Evolutionary conservation across 192 early-diverging fungal species (phyloP).

Genomic region (Coemansia sp.): DNA sequence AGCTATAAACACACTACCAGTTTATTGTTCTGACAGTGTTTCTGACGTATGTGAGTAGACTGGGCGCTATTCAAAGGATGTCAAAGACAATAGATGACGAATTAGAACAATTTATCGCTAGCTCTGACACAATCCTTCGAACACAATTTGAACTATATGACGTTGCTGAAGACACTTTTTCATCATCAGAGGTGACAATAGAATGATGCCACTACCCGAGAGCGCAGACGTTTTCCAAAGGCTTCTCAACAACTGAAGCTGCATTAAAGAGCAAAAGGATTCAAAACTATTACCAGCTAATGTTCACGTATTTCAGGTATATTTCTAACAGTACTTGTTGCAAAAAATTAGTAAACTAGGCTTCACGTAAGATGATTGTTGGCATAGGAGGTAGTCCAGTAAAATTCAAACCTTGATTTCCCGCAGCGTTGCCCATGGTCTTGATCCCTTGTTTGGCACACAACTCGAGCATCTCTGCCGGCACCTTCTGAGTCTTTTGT

Average conservation of each 20-base stretch:
- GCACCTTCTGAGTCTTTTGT: slow-evolving; percentile 55
- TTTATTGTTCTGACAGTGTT: too few species aligned
- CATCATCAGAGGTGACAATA: too few species aligned
- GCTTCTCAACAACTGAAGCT: background rate
- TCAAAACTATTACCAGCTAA: background rate
- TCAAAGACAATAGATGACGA: too few species aligned
- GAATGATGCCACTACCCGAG: background rate
- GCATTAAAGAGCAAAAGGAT: background rate
- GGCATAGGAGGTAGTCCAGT: slow-evolving; percentile 56
- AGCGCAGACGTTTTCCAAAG: background rate
- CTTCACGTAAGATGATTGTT: background rate
- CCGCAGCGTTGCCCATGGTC: slow-evolving; percentile 70
- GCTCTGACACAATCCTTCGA: too few species aligned
- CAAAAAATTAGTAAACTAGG: background rate
- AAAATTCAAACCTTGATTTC: slow-evolving; percentile 67
- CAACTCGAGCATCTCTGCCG: slow-evolving; percentile 55
- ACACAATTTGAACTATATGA: too few species aligned
- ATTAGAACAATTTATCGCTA: too few species aligned
- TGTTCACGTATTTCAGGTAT: background rate
- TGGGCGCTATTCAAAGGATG: too few species aligned
- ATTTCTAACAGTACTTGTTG: background rate
- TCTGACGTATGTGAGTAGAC: too few species aligned
- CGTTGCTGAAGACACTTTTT: too few species aligned
- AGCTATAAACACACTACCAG: too few species aligned
- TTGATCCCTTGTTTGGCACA: slow-evolving; percentile 61